Base-by-base conservation (phyloP, 345 rosid species). In the Mangifera indica region DNA sequence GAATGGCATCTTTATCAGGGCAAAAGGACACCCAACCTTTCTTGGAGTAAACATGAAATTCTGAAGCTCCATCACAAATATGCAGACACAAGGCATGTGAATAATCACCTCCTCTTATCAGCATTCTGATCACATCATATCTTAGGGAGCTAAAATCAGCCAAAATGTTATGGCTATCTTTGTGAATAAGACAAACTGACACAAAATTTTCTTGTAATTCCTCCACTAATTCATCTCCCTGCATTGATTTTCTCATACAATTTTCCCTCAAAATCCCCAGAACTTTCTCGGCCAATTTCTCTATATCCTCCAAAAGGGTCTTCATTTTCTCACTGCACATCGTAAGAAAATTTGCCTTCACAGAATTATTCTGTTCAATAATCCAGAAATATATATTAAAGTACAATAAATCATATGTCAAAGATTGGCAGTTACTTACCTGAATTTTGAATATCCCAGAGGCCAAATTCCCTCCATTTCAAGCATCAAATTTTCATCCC, bases 31-130 rank as follows among this genome's bases (percentile, higher is more conserved):
- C 73, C 97, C 97, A 92, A 29, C 93, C 95, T 81, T 89, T 92
- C 84, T 87, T 94, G 68, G 97, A 90, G 81, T 94, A 94, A 63
- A 89, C 90, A 77, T 89, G 97, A 44, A 92, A 92, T 69, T 88
- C 88, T 13, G 87, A 81, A 21, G 81, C 81, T 0, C 82, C 87
- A 75, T 85, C 78, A 68, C 86, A 89, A 7, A 84, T 54, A 70
- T 83, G 91, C 52, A 90, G 80, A 58, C 88, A 72, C 69, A 90
- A 73, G 59, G 93, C 87, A 77, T 94, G 98, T 37, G 92, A 84
- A 72, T 85, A 78, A 53, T 90, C 97, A 12, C 75, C 86, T 60
- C 94, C 97, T 59, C 87, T 84, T 58, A 92, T 85, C 78, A 90
- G 70, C 97, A 90, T 86, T 72, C 87, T 83, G 25, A 92, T 89